phyloP scores from a whole-genome alignment of 2,329 filamentous ascomycete species.

The Pochonia chlamydosporia region DNA sequence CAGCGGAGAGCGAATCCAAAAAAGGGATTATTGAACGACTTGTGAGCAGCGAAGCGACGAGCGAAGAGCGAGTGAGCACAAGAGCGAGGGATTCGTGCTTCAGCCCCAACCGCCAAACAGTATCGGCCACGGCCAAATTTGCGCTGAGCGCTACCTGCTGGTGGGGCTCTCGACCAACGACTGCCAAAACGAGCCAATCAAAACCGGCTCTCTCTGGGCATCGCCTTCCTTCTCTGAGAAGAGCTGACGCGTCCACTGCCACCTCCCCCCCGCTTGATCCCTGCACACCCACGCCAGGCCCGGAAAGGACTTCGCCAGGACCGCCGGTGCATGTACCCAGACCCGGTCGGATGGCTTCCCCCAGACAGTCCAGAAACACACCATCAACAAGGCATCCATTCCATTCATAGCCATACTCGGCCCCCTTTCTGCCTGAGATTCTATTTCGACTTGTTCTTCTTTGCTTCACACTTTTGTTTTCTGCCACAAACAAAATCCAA shows the following conservation, averaged over 20 bases:
- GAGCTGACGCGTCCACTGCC: conserved; percentile 24
- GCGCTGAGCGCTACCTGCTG: not conserved
- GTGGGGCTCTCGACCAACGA: not conserved
- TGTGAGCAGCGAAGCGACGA: not conserved
- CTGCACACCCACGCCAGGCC: conserved; percentile 11
- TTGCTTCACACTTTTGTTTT: conserved; percentile 5
- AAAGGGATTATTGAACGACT: not conserved
- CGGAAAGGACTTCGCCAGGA: conserved; percentile 3
- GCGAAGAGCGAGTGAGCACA: not conserved
- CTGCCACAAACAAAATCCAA: not conserved
- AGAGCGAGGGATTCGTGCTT: not conserved
- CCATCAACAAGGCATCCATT: conserved; percentile 21
- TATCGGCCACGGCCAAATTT: not conserved
- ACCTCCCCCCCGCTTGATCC: conserved; percentile 12
- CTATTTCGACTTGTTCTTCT: conserved; percentile 10
- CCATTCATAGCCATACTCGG: conserved; percentile 26
- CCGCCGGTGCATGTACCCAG: conserved; percentile 10
- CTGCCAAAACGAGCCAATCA: conserved; percentile 1
- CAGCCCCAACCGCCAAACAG: conserved; percentile 4
- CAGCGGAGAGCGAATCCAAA: not conserved
- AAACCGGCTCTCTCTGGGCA: not conserved
- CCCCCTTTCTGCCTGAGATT: conserved; percentile 23
- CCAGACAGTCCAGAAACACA: conserved; percentile 4
- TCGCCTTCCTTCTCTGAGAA: conserved; percentile 4
- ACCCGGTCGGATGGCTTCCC: conserved; percentile 3